phyloP scores from a whole-genome alignment of 2,329 filamentous ascomycete genomes.

The Aciculosporium take region DNA sequence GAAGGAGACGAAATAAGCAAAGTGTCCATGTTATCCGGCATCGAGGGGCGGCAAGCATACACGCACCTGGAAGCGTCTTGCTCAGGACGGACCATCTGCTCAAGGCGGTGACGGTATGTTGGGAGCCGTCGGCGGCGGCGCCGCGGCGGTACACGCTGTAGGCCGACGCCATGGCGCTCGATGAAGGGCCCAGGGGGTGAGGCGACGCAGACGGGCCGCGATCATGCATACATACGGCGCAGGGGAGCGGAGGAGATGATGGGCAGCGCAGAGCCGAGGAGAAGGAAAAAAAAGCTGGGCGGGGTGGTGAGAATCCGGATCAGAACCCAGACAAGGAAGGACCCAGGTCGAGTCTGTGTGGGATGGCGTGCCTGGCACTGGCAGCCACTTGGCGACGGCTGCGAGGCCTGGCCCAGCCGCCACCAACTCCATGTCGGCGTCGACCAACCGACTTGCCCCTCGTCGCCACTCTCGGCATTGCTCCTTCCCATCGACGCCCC shows the following conservation, averaged over 20 bases:
- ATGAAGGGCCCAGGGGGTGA: slow-evolving; percentile 10
- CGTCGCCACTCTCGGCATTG: too few relatives aligned
- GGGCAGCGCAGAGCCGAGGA: background rate
- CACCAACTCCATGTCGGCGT: too few relatives aligned
- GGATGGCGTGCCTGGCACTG: too few relatives aligned
- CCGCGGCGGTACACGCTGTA: slow-evolving; percentile 24
- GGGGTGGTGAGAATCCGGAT: background rate
- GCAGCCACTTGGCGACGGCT: background rate
- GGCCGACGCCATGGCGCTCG: slow-evolving; percentile 26
- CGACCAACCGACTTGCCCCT: too few relatives aligned
- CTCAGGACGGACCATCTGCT: slow-evolving; percentile 73
- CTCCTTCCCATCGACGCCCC: too few relatives aligned
- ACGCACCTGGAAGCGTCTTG: slow-evolving; percentile 53
- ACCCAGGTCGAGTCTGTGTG: too few relatives aligned
- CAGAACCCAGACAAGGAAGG: too few relatives aligned
- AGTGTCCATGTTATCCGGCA: background rate
- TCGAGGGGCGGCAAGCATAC: background rate
- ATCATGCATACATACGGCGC: slow-evolving; percentile 15
- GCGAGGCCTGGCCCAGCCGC: background rate
- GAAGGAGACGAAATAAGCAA: background rate
- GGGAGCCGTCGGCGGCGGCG: slow-evolving; percentile 18
- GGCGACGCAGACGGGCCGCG: slow-evolving; percentile 11
- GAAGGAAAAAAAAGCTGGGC: background rate
- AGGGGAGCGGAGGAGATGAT: slow-evolving; percentile 1
- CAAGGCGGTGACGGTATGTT: slow-evolving; percentile 55